These are phyloP conservation scores for Camellia lanceoleosa DNA, from an alignment of 148 eudicot species.

Conservation along the genomic window DNA sequence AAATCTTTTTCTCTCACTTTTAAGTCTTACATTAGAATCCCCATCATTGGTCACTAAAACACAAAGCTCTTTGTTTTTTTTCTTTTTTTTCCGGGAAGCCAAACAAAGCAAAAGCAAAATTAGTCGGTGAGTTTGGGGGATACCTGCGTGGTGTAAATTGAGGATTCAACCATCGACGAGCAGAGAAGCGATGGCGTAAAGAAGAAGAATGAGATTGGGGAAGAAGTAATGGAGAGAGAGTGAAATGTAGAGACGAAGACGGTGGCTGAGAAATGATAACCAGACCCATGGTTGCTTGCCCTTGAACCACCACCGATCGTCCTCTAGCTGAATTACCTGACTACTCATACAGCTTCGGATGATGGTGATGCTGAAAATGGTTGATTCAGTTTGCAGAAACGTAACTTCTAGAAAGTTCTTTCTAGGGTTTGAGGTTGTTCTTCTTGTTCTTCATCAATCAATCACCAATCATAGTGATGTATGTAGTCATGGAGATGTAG, in stretches of 20 bases:
- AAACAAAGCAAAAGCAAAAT: too few relatives aligned
- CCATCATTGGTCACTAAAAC: too few relatives aligned
- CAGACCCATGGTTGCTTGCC: constrained; percentile 17
- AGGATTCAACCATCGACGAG: constrained; percentile 37
- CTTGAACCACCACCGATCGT: neutral
- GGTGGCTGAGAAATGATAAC: constrained; percentile 43
- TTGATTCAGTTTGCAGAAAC: neutral
- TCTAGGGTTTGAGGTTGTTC: neutral
- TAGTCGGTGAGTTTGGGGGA: too few relatives aligned
- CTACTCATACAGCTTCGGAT: neutral
- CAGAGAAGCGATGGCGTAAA: constrained; percentile 32
- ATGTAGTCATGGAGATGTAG: neutral
- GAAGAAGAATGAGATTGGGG: neutral
- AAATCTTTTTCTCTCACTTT: too few relatives aligned
- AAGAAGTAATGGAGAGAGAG: constrained; percentile 16
- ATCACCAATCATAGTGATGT: neutral
- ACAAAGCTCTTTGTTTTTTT: too few relatives aligned
- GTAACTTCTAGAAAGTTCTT: neutral
- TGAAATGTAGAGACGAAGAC: constrained; percentile 14
- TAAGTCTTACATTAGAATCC: too few relatives aligned
- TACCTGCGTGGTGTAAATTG: constrained; percentile 36
- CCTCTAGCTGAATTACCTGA: neutral
- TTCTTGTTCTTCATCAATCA: neutral
- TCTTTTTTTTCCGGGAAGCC: neutral
- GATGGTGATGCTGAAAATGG: neutral